Evolutionary conservation across 2,329 filamentous ascomycete genomes (phyloP).

Genomic region (Chaetomium sp.): DNA sequence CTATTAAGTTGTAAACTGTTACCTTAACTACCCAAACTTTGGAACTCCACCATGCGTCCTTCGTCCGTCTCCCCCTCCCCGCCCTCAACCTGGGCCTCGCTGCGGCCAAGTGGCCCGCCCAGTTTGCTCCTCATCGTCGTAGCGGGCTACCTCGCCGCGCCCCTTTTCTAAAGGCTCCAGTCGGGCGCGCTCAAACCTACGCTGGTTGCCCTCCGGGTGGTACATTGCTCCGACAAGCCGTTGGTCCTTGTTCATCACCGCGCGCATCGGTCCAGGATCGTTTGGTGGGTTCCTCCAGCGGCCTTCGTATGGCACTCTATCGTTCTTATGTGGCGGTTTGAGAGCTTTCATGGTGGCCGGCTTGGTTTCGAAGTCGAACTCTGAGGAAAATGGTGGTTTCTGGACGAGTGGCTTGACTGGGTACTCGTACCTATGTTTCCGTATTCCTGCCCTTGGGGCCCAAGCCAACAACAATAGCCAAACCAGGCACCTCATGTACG

Average conservation of each 20-base stretch:
- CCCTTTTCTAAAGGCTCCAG: slow-evolving; percentile 2
- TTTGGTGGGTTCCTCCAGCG: background rate
- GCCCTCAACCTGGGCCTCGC: background rate
- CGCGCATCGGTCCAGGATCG: background rate
- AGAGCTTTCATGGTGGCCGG: background rate
- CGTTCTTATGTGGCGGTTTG: background rate
- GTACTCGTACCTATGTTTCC: slow-evolving; percentile 6
- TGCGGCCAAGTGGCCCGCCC: background rate
- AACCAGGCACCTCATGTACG: too few species aligned
- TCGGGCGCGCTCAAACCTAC: background rate
- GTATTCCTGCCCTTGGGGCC: too few species aligned
- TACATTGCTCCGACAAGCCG: slow-evolving; percentile 11
- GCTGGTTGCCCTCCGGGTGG: background rate
- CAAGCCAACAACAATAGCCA: too few species aligned
- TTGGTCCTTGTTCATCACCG: background rate
- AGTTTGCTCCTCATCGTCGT: background rate
- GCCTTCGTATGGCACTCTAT: background rate
- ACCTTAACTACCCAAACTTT: too few species aligned
- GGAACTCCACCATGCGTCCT: too few species aligned
- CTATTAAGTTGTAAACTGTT: too few species aligned
- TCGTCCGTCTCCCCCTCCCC: too few species aligned
- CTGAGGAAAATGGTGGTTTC: background rate
- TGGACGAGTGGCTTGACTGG: slow-evolving; percentile 2
- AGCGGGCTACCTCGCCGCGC: background rate
- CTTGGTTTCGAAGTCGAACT: background rate